Base-by-base conservation (phyloP, 257 asterid species). In the Plantago ovata region DNA sequence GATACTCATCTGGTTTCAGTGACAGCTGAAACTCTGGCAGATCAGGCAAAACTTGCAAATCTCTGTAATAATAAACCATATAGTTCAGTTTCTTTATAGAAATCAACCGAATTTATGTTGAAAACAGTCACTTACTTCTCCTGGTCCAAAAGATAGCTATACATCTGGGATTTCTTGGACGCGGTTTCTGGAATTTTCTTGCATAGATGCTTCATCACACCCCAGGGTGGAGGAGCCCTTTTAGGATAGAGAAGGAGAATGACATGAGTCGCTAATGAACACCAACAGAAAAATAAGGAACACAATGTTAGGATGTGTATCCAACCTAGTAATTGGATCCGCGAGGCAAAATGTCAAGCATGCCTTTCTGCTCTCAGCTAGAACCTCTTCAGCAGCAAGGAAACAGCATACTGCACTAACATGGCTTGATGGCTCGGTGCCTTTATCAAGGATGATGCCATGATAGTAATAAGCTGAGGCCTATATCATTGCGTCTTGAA, bases 391-490 rank as follows among this genome's bases (percentile, higher is more conserved):
- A 1, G 97, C 89, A 47, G 87, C 90, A 0, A 89, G 80, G 66
- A 72, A 82, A 72, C 97, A 86, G 60, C 87, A 80, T 51, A 86
- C 52, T 0, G 89, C 93, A 10, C 69, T 73, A 13, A 77, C 60
- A 2, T 84, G 95, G 75, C 79, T 65, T 6, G 94, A 75, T 47
- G 92, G 82, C 58, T 82, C 93, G 0, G 70, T 69, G 32, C 87
- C 82, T 67, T 86, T 89, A 50, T 86, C 97, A 1, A 79, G 56
- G 39, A 89, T 80, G 10, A 84, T 72, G 16, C 87, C 94, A 5
- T 89, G 95, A 66, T 81, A 89, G 81, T 89, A 86, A 68, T 84
- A 89, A 33, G 97, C 93, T 50, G 86, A 93, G 51, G 93, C 94
- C 97, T 89, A 19, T 20, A 16, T 55, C 20, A 10, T 15, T 55